Percentiles rank a stretch among this genome's conserved stretches.
These are phyloP conservation scores for Candida pseudoglaebosa DNA, from an alignment of 805 yeast species.

Conservation along the genomic window DNA sequence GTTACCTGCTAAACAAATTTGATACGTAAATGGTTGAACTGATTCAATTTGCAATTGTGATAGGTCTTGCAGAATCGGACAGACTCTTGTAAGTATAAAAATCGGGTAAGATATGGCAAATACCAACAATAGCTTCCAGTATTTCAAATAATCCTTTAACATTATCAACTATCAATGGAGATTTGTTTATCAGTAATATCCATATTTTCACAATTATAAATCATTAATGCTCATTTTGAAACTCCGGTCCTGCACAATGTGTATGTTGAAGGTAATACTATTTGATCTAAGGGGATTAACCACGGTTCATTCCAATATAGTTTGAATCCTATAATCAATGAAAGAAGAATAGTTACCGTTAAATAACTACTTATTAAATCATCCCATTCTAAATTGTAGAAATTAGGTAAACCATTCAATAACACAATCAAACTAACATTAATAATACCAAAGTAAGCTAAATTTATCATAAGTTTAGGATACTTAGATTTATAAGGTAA, in stretches of 20 bases:
- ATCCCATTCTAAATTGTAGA: slow-evolving; percentile 15
- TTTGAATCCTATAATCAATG: slow-evolving; percentile 3
- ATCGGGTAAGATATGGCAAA: slow-evolving; percentile 4
- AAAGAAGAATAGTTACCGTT: slow-evolving; percentile 4
- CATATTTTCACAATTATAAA: too few species aligned
- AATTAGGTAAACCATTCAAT: slow-evolving; percentile 14
- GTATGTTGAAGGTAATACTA: neutral
- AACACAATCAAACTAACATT: slow-evolving; percentile 14
- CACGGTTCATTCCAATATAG: slow-evolving; percentile 7
- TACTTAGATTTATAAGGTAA: slow-evolving; percentile 41
- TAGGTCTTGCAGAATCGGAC: slow-evolving; percentile 9
- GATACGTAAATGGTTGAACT: slow-evolving; percentile 9
- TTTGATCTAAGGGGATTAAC: slow-evolving; percentile 4
- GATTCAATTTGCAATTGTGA: neutral
- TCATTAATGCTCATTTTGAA: neutral
- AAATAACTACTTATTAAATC: slow-evolving; percentile 9
- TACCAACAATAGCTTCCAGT: neutral
- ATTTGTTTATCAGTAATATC: too few species aligned
- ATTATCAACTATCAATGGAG: neutral
- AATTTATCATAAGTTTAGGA: neutral
- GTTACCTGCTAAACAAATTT: slow-evolving; percentile 7
- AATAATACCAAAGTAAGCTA: slow-evolving; percentile 13
- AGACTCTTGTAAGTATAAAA: slow-evolving; percentile 9
- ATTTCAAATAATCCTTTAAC: neutral
- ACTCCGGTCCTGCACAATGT: neutral